Percentiles rank a stretch among this genome's conserved stretches.
Conservation (phyloP, 2,329 filamentous ascomycete genomes). For the Metarhizium album region DNA sequence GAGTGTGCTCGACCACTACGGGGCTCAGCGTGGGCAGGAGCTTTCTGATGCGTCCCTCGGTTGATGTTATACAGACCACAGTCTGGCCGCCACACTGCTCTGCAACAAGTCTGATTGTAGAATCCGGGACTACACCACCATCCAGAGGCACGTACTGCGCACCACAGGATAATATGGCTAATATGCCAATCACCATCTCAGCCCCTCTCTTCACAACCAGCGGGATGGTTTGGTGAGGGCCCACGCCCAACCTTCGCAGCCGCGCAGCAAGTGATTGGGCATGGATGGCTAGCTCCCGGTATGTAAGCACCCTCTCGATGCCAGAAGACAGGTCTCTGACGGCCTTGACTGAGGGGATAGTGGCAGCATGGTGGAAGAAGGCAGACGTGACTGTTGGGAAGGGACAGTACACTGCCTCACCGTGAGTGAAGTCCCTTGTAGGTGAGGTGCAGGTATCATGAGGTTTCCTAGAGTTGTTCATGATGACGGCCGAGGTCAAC, state of each 20-base stretch:
- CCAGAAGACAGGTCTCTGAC: conserved; percentile 24
- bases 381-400: conserved; percentile 29
- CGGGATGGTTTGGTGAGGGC: conserved; percentile 36
- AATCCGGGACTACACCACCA: conserved; percentile 39
- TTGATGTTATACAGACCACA: conserved; percentile 35
- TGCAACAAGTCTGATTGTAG: conserved; percentile 38
- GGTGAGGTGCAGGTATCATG: conserved; percentile 3
- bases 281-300: conserved; percentile 30
- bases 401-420: conserved; percentile 14
- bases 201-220: conserved; percentile 43
- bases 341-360: conserved; percentile 26
- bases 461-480: conserved; percentile 7
- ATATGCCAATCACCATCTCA: conserved; percentile 46
- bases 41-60: conserved; percentile 21
- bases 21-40: conserved; percentile 14
- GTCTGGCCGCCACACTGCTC: conserved; percentile 32
- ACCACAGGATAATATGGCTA: conserved; percentile 44
- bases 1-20: conserved; percentile 19
- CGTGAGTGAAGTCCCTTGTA: conserved; percentile 7
- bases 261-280: conserved; percentile 31
- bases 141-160: conserved; percentile 51
- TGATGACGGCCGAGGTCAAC: conserved; percentile 5
- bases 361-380: conserved; percentile 26
- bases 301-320: conserved; percentile 26
- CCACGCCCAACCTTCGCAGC: conserved; percentile 28